Conservation (phyloP, 1,139 yeast genomes). For the Kodamaea plutei region DNA sequence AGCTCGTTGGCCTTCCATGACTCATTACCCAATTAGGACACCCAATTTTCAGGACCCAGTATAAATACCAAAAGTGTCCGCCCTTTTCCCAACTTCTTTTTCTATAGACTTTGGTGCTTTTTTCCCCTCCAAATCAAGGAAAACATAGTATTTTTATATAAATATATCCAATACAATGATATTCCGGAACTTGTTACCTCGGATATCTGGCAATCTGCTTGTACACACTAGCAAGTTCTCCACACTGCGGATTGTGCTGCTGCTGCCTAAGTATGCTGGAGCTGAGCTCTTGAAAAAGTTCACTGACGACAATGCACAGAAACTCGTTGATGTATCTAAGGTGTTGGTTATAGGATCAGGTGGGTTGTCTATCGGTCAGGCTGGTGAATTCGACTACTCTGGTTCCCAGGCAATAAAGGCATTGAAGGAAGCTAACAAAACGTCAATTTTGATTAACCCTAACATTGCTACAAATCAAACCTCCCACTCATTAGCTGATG, state of each 20-base stretch:
- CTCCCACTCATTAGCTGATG: conserved; percentile 92
- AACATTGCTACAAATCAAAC: conserved; percentile 98
- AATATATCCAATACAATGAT: not conserved
- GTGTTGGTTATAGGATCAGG: conserved; percentile 96
- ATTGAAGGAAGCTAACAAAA: conserved; percentile 80
- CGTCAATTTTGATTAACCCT: conserved; percentile 87
- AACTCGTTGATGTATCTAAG: conserved; percentile 79
- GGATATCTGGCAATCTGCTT: not conserved
- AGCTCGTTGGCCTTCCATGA: conserved; percentile 16
- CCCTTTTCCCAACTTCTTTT: conserved; percentile 5
- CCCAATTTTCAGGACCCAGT: conserved; percentile 12
- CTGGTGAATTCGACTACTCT: conserved; percentile 97
- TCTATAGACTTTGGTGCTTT: too few species aligned
- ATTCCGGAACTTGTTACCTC: not conserved
- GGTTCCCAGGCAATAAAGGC: conserved; percentile 99
- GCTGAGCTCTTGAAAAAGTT: conserved; percentile 48
- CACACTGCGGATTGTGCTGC: conserved; percentile 1
- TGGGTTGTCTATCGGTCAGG: conserved; percentile 97
- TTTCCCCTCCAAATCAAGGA: too few species aligned
- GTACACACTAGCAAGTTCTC: conserved; percentile 4
- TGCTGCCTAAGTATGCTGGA: conserved; percentile 45
- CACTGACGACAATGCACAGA: conserved; percentile 44
- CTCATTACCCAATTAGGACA: conserved; percentile 33
- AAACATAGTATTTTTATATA: too few species aligned
- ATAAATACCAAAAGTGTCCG: conserved; percentile 8